phyloP scores from a whole-genome alignment of 2,329 filamentous ascomycete species.

The Dothiorella sarmentorum region DNA sequence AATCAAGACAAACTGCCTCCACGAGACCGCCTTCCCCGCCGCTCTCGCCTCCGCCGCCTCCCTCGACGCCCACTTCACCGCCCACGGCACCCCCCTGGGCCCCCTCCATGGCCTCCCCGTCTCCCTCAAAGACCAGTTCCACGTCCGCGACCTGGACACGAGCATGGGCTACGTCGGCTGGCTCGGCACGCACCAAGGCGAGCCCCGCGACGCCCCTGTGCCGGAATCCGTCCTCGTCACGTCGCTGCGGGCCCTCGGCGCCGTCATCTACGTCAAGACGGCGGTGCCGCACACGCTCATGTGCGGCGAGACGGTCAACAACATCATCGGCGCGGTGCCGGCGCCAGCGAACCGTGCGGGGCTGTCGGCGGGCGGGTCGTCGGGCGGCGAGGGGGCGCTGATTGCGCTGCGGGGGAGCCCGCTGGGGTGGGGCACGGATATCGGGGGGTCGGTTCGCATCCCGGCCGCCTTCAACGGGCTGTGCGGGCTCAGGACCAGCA shows the following conservation, averaged over 20 bases:
- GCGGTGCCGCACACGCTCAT: slow-evolving; percentile 56
- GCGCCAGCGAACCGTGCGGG: slow-evolving; percentile 58
- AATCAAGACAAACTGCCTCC: slow-evolving; percentile 36
- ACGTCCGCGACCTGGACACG: slow-evolving; percentile 47
- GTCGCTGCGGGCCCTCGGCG: slow-evolving; percentile 53
- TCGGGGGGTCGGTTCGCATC: slow-evolving; percentile 56
- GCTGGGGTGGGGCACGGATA: slow-evolving; percentile 58
- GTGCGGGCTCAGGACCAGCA: slow-evolving; percentile 54
- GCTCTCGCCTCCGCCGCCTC: slow-evolving; percentile 42
- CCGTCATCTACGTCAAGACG: slow-evolving; percentile 55
- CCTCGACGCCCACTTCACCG: slow-evolving; percentile 40
- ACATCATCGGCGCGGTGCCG: slow-evolving; percentile 56
- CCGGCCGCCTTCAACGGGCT: slow-evolving; percentile 59
- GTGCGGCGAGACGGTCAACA: slow-evolving; percentile 59
- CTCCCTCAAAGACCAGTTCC: slow-evolving; percentile 50
- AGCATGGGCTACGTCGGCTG: slow-evolving; percentile 62
- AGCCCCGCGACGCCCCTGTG: slow-evolving; percentile 48
- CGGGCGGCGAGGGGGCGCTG: slow-evolving; percentile 58
- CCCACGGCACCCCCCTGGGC: slow-evolving; percentile 39
- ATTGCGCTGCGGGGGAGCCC: slow-evolving; percentile 52
- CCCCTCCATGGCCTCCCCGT: slow-evolving; percentile 48
- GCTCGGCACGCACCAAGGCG: slow-evolving; percentile 59
- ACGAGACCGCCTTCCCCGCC: slow-evolving; percentile 48
- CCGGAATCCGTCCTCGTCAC: slow-evolving; percentile 57
- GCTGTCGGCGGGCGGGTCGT: slow-evolving; percentile 55